These are phyloP conservation scores for Harringtonia aguacate DNA, from an alignment of 2,329 filamentous ascomycete species.

Conservation along the genomic window DNA sequence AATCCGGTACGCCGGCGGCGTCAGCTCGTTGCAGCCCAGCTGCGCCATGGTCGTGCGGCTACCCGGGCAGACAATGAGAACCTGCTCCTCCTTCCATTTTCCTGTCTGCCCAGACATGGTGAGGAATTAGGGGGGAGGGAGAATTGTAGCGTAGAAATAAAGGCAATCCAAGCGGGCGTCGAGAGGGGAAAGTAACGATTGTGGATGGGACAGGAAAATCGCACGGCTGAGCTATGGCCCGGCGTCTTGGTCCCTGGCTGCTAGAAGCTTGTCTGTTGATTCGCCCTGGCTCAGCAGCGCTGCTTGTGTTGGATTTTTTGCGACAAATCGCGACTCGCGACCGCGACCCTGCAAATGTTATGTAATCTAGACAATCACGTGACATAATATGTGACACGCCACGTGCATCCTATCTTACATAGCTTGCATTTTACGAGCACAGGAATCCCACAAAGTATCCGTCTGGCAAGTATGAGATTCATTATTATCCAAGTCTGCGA, in stretches of 20 bases:
- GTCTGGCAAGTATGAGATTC: too few species aligned
- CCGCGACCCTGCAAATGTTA: neutral
- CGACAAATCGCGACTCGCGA: constrained; percentile 9
- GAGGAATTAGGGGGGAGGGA: neutral
- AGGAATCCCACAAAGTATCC: too few species aligned
- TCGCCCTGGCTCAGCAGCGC: neutral
- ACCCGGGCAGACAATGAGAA: constrained; percentile 66
- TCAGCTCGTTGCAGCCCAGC: constrained; percentile 82
- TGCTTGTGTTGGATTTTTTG: constrained; percentile 10
- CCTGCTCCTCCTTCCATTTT: constrained; percentile 55
- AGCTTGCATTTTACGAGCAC: too few species aligned
- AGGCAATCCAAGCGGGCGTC: neutral
- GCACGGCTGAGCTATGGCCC: constrained; percentile 7
- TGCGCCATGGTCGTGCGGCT: constrained; percentile 87
- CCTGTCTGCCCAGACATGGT: constrained; percentile 43
- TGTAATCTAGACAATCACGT: too few species aligned
- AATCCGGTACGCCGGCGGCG: constrained; percentile 75
- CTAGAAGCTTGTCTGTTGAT: constrained; percentile 3
- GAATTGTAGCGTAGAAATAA: neutral
- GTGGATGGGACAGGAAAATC: neutral
- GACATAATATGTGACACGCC: neutral
- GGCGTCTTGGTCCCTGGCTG: constrained; percentile 4
- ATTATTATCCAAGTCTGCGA: too few species aligned
- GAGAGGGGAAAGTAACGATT: neutral
- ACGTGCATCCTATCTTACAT: neutral